Base-by-base conservation (phyloP, 177 flowering plant genomes). In the Vitis hybrid region DNA sequence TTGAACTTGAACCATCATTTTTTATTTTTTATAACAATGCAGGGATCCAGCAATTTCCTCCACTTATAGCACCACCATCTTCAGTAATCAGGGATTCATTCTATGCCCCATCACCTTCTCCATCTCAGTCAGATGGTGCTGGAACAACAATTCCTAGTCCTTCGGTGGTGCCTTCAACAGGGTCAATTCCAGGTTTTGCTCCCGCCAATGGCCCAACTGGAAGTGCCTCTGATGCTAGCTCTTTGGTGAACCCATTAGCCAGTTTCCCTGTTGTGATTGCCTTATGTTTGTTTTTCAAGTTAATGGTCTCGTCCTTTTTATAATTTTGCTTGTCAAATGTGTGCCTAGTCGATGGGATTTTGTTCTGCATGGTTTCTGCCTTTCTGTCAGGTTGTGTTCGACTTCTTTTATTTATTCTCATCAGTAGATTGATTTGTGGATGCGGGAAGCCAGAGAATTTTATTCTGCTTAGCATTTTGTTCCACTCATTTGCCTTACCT, bases 11-110 rank as follows among this genome's bases (percentile, higher is more conserved):
- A 40, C 45, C 45, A n/a, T 10, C 56, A 54, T 54, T 54, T 56
- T 52, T 17, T 14, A 11, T 56, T 54, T 26, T 17, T 34, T 51
- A 60, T 65, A 21, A 48, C 64, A 66, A 50, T 85, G 79, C 90
- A 94, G 98, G 88, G 45, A 52, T 77, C 2, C 90, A 82, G 72
- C 84, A 75, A 66, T 83, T 88, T 72, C 88, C 90, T 17, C 78
- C 85, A 1, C 83, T 88, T 6, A 49, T 80, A 69, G 89, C 82
- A 4, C 92, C 89, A 60, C 88, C 92, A 30, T 65, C 84, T n/a
- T 13, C 81, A 13, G 78, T 83, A n/a, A 59, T 17, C 52, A 68
- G 69, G 18, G 82, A 74, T 57, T 21, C 79, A 26, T 15, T 59
- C 2, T 81, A 66, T 78, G 77, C 92, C 32, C 92, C 90, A 10